Base-by-base conservation (phyloP, 805 yeast species). In the Kodamaea hsintzibuensis region DNA sequence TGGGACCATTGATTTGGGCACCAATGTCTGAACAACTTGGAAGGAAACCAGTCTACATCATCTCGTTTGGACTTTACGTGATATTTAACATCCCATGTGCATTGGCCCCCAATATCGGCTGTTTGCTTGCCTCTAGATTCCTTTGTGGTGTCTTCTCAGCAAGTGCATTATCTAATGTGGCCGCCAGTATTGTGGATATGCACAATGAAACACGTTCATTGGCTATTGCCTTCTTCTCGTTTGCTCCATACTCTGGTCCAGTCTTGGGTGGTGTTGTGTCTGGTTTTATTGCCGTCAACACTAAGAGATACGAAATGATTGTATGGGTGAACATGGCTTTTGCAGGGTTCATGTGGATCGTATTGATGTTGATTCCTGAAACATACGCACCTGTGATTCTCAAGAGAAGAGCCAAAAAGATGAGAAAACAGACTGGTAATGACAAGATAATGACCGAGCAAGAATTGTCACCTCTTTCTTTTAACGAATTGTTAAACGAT, bases 251-350 rank as follows among this genome's bases (percentile, higher is more conserved):
- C 70, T 86, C 92, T 59, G 97, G 97, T 49, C 97, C 97, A 1
- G 96, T 89, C 40, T 72, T 90, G 48, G 97, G 97, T 37, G 96
- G 96, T 2, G 72, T 91, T 51, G 91, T 90, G 38, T 88, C 90
- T 63, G 97, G 97, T 40, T 91, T 90, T 76, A 85, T 91, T 63
- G 79, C 85, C 54, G 84, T 88, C 49, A 82, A 84, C 55, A 80
- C 93, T n/a, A 81, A 78, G n/a, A 75, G 88, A 61, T 78, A 84
- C 64, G 91, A 86, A 46, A 67, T 90, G 40, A 81, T 91, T 65
- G 82, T 88, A 58, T 91, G 97, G 97, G 92, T 89, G 53, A 91
- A 91, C 67, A 82, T 91, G 89, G 96, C 92, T 3, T 89, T 91
- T 72, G 89, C 95, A 2, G 97, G 97, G 57, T 80, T 82, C 3